These are phyloP conservation scores for Musa balbisiana DNA, from an alignment of 202 grass and related monocot species.

Conservation along the genomic window DNA sequence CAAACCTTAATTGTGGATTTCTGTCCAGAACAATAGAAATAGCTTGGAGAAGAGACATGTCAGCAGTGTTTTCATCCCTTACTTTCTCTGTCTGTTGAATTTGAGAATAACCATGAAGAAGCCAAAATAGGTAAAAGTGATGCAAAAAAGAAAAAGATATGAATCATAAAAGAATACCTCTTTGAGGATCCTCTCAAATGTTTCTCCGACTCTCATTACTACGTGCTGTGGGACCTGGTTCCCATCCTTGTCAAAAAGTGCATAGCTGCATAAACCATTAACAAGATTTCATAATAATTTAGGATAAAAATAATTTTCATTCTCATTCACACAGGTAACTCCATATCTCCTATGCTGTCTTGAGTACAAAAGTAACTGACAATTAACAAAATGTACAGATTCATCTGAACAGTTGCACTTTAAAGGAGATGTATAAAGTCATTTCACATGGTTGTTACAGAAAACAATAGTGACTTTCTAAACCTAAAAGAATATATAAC, in stretches of 20 bases:
- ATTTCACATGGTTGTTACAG: too few relatives aligned
- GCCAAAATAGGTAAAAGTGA: neutral
- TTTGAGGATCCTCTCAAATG: conserved; percentile 85
- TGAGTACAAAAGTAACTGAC: too few relatives aligned
- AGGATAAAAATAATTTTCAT: neutral
- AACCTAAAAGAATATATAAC: too few relatives aligned
- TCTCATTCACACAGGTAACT: neutral
- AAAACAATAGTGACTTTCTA: too few relatives aligned
- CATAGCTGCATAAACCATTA: conserved; percentile 51
- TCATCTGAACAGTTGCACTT: too few relatives aligned
- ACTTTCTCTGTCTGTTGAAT: conserved; percentile 49
- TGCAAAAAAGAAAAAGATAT: neutral
- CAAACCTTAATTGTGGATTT: conserved; percentile 69
- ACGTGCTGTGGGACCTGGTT: conserved; percentile 65
- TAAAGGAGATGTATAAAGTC: too few relatives aligned
- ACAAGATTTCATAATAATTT: neutral
- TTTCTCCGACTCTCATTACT: conserved; percentile 79
- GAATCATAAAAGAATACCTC: conserved; percentile 43
- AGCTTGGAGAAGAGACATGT: conserved; percentile 79
- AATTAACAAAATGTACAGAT: too few relatives aligned
- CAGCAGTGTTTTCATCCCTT: conserved; percentile 60
- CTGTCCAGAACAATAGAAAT: conserved; percentile 82
- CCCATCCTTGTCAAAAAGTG: conserved; percentile 85
- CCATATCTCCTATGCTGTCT: too few relatives aligned
- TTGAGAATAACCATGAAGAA: neutral